phyloP scores from a whole-genome alignment of 176 grass and related monocot species.

The Neostapfia colusana region DNA sequence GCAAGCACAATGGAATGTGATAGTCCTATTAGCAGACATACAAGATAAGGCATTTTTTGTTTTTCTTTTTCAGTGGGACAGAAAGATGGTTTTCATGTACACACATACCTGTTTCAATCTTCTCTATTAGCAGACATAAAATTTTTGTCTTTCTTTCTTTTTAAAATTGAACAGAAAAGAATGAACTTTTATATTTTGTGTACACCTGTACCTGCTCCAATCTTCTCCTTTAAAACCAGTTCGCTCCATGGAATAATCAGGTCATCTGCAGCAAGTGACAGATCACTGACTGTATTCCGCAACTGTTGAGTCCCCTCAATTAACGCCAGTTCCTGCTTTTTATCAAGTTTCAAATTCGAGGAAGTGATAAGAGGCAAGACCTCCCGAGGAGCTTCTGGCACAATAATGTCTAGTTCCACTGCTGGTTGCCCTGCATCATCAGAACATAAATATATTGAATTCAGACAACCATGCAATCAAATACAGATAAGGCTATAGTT shows the following conservation, averaged over 20 bases:
- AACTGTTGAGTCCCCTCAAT: conserved; percentile 46
- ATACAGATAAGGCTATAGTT: neutral
- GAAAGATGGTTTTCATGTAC: too few species aligned
- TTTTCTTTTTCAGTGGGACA: too few species aligned
- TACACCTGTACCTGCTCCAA: conserved; percentile 75
- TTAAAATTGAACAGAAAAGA: neutral
- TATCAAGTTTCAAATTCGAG: conserved; percentile 59
- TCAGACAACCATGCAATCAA: conserved; percentile 25
- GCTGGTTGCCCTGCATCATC: conserved; percentile 44
- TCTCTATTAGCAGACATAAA: neutral
- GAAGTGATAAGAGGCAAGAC: conserved; percentile 57
- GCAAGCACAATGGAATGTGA: neutral
- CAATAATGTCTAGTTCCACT: conserved; percentile 26
- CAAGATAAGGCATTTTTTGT: neutral
- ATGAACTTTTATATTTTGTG: conserved; percentile 1
- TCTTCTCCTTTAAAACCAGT: conserved; percentile 85
- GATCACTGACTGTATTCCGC: conserved; percentile 48
- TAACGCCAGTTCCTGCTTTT: conserved; percentile 64
- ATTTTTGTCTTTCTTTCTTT: neutral
- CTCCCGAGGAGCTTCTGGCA: conserved; percentile 45
- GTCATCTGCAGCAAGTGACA: conserved; percentile 75
- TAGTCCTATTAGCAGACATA: neutral
- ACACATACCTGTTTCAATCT: too few species aligned
- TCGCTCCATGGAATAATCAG: conserved; percentile 87
- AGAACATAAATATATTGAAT: conserved; percentile 30